Evolutionary conservation across 805 yeast genomes (phyloP).

Genomic region (Candida patagonica): DNA sequence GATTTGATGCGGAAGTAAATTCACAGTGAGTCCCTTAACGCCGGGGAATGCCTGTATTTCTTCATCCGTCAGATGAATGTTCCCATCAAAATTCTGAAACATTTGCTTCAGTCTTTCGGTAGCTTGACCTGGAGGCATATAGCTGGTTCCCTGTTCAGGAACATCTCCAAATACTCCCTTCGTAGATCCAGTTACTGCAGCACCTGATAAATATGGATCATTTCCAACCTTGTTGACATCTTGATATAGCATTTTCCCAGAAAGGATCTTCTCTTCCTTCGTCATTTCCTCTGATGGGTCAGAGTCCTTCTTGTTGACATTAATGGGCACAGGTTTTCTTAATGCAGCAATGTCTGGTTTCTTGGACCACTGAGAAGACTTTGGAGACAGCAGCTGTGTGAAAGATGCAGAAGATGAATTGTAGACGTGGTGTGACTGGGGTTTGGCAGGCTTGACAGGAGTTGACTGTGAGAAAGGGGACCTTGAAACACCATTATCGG

Average conservation of each 20-base stretch:
- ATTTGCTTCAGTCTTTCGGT: conserved; percentile 13
- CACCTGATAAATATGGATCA: background rate
- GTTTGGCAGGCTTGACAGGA: no score
- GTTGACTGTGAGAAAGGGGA: no score
- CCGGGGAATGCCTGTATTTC: conserved; percentile 1
- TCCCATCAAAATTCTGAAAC: conserved; percentile 8
- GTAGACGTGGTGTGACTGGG: no score
- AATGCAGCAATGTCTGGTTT: conserved; percentile 9
- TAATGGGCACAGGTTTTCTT: conserved; percentile 6
- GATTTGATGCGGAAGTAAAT: conserved; percentile 36
- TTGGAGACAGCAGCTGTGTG: conserved; percentile 20
- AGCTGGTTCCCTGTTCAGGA: background rate
- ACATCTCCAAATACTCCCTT: background rate
- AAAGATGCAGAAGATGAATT: conserved; percentile 3
- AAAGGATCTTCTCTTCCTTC: conserved; percentile 3
- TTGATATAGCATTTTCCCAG: conserved; percentile 2
- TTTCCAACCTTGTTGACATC: background rate
- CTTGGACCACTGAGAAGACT: conserved; percentile 17
- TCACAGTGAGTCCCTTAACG: conserved; percentile 33
- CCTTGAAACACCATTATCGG: no score
- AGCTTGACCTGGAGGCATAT: conserved; percentile 5
- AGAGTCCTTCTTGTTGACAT: conserved; percentile 3
- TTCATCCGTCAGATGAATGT: conserved; percentile 2
- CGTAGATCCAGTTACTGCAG: background rate
- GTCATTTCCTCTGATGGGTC: background rate